Percentiles rank a stretch among this genome's conserved stretches.
These are phyloP conservation scores for Neofusicoccum umdonicola DNA, from an alignment of 2,329 filamentous ascomycete species.

Conservation along the genomic window DNA sequence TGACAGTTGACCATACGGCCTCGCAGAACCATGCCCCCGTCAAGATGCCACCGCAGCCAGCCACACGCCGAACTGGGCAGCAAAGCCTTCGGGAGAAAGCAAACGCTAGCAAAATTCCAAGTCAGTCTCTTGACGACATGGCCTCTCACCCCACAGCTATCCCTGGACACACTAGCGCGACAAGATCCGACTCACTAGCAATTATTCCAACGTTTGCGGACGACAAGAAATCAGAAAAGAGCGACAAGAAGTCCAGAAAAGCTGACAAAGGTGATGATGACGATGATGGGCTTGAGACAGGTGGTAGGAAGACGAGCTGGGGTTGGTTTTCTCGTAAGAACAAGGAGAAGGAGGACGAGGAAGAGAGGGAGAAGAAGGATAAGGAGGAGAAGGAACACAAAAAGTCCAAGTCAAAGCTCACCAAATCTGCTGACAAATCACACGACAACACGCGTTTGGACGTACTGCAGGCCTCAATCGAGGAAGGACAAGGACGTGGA, in stretches of 20 bases:
- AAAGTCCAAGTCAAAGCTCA: conserved; percentile 61
- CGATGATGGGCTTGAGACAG: conserved; percentile 61
- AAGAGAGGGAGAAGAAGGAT: conserved; percentile 56
- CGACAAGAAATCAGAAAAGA: conserved; percentile 73
- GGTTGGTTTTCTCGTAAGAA: conserved; percentile 74
- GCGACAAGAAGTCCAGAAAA: conserved; percentile 66
- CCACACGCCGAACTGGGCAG: neutral
- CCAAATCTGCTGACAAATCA: conserved; percentile 48
- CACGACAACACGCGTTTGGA: conserved; percentile 77
- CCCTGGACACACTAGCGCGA: conserved; percentile 59
- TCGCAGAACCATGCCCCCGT: conserved; percentile 15
- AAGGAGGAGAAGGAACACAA: conserved; percentile 42
- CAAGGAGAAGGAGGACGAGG: conserved; percentile 68
- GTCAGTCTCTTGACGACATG: conserved; percentile 62
- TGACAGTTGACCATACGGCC: conserved; percentile 22
- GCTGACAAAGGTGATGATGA: conserved; percentile 69
- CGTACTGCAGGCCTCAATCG: conserved; percentile 82
- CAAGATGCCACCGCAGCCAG: conserved; percentile 11
- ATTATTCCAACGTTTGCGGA: conserved; percentile 76
- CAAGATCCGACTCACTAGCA: conserved; percentile 73
- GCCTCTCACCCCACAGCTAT: conserved; percentile 65
- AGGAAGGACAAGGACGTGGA: conserved; percentile 58
- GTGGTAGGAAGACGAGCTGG: conserved; percentile 74
- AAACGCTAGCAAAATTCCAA: conserved; percentile 39
- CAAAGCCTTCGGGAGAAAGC: conserved; percentile 27